Conservation (phyloP, 2,329 filamentous ascomycete genomes). For the Dactylellina parvicollis region DNA sequence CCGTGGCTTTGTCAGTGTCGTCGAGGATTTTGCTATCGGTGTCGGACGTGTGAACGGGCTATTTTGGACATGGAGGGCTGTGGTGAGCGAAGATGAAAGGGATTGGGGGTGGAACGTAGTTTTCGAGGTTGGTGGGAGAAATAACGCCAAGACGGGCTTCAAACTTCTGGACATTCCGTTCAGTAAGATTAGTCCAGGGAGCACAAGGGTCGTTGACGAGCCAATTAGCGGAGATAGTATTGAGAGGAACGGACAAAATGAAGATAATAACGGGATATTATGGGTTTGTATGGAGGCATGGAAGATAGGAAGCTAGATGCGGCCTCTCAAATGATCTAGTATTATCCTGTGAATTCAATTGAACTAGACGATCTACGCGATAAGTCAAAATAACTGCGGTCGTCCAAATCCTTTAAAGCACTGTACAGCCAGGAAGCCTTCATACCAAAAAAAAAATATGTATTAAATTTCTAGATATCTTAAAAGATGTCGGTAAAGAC, state of each 20-base stretch:
- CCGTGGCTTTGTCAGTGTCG: conserved; percentile 33
- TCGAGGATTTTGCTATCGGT: conserved; percentile 21
- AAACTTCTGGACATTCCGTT: neutral
- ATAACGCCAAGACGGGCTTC: conserved; percentile 2
- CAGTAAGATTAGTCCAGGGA: neutral
- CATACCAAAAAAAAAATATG: no score
- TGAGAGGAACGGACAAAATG: neutral
- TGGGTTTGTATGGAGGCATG: conserved; percentile 39
- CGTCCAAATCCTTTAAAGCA: no score
- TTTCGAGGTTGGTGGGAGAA: neutral
- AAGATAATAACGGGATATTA: neutral
- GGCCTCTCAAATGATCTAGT: no score
- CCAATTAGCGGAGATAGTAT: neutral
- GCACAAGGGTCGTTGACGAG: neutral
- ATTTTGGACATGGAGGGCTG: conserved; percentile 48
- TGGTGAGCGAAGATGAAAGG: neutral
- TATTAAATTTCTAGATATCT: no score
- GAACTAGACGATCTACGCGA: no score
- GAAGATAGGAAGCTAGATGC: conserved; percentile 1
- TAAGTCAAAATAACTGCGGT: no score
- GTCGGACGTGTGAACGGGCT: conserved; percentile 17
- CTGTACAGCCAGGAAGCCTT: no score
- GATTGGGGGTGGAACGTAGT: conserved; percentile 19
- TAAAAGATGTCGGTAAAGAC: no score
- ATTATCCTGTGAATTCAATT: no score